Evolutionary conservation across 345 rosid genomes (phyloP).

Genomic region (Dovyalis caffra): DNA sequence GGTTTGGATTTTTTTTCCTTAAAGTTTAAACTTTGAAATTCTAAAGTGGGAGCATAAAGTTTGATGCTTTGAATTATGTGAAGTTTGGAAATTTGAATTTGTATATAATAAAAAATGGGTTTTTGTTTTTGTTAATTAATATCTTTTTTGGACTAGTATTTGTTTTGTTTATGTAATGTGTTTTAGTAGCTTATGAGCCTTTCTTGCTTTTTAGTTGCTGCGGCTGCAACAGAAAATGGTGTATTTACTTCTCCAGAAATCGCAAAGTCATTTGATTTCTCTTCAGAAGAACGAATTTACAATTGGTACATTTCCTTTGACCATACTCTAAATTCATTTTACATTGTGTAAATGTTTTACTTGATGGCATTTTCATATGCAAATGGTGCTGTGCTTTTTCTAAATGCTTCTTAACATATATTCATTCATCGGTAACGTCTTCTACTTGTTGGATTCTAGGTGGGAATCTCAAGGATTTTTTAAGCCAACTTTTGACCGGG

Average conservation of each 20-base stretch:
- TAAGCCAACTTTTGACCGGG: conserved; percentile 66
- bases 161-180: background rate
- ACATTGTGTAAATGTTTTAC: background rate
- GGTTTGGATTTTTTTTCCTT: too few species aligned
- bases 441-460: conserved; percentile 44
- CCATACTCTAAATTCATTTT: background rate
- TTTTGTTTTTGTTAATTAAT: too few species aligned
- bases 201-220: conserved; percentile 45
- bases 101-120: too few species aligned
- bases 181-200: background rate
- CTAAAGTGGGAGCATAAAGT: too few species aligned
- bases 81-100: too few species aligned
- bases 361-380: background rate
- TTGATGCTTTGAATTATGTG: too few species aligned
- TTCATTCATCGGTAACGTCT: conserved; percentile 1
- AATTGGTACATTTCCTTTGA: conserved; percentile 49
- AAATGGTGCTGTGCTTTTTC: background rate
- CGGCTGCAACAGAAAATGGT: conserved; percentile 51
- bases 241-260: conserved; percentile 71
- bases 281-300: conserved; percentile 85
- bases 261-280: conserved; percentile 81
- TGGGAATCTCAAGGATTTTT: conserved; percentile 97
- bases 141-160: background rate
- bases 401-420: conserved; percentile 1
- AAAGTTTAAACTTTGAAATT: background rate